Evolutionary conservation across 306 rosid genomes (phyloP).

Genomic region (Lupinus albus): DNA sequence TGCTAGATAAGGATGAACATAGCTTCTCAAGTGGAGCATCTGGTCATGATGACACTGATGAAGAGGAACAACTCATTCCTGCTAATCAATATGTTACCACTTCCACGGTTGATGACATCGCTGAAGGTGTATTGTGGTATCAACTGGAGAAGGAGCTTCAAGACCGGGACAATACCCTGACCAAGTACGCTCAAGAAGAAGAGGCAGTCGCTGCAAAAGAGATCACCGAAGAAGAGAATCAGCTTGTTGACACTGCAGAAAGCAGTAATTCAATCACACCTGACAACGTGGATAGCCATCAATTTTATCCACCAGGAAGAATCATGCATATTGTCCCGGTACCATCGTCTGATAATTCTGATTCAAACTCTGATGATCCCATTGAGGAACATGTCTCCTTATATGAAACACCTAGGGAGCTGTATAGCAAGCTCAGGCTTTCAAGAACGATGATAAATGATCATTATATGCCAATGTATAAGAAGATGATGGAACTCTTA

Average conservation of each 20-base stretch:
- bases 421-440: constrained; percentile 80
- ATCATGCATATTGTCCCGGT: constrained; percentile 69
- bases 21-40: constrained; percentile 48
- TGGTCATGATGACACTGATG: constrained; percentile 57
- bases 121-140: constrained; percentile 76
- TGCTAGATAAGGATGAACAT: constrained; percentile 45
- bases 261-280: constrained; percentile 44
- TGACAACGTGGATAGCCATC: constrained; percentile 61
- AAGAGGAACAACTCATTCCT: constrained; percentile 53
- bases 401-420: constrained; percentile 69
- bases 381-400: constrained; percentile 54
- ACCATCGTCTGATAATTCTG: constrained; percentile 44
- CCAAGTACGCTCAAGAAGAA: constrained; percentile 44
- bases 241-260: constrained; percentile 68
- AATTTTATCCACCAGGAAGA: constrained; percentile 73
- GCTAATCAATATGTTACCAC: constrained; percentile 38
- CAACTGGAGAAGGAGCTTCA: constrained; percentile 69
- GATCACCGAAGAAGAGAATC: constrained; percentile 58
- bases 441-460: constrained; percentile 95
- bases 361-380: constrained; percentile 48
- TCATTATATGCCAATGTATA: constrained; percentile 98
- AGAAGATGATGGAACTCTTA: constrained; percentile 88
- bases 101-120: constrained; percentile 53
- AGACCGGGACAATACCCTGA: constrained; percentile 43
- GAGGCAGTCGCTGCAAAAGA: constrained; percentile 66